Evolutionary conservation across 129 eudicot genomes (phyloP).

Genomic region (Artemisia tridentata): DNA sequence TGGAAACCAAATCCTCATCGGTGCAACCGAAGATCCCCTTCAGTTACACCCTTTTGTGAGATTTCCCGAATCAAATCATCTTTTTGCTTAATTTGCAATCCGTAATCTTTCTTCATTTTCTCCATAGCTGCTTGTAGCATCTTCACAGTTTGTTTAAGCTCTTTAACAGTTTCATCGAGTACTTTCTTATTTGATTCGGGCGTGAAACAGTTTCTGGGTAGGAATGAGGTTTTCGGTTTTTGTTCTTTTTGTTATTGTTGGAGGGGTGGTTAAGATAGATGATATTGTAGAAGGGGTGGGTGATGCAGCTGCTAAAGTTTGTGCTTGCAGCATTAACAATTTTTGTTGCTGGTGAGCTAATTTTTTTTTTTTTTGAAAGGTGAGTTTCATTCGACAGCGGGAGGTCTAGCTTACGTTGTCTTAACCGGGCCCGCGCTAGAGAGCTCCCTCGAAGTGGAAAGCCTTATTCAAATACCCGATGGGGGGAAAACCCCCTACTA

Average conservation of each 20-base stretch:
- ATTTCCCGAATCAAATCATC: conserved; percentile 65
- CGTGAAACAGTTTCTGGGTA: conserved; percentile 55
- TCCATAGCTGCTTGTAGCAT: conserved; percentile 57
- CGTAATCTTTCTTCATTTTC: conserved; percentile 67
- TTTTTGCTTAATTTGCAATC: conserved; percentile 58
- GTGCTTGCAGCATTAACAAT: conserved; percentile 60
- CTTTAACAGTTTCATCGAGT: conserved; percentile 44
- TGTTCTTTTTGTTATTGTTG: conserved; percentile 51
- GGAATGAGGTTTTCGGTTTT: conserved; percentile 46
- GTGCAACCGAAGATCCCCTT: conserved; percentile 69
- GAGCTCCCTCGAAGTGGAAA: no score
- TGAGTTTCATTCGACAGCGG: no score
- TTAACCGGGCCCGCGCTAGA: no score
- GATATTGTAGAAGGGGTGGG: conserved; percentile 67
- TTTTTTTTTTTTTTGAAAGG: no score
- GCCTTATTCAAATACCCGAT: no score
- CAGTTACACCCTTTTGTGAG: conserved; percentile 42
- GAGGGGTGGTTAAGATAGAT: conserved; percentile 58
- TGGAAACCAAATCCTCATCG: conserved; percentile 76
- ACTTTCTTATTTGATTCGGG: conserved; percentile 64
- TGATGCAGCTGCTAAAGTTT: conserved; percentile 64
- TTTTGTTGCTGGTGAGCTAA: no score
- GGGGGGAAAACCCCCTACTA: no score
- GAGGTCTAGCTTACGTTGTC: no score
- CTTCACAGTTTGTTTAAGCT: conserved; percentile 55